Percentiles rank a stretch among this genome's conserved stretches.
Conservation (phyloP, 1,139 yeast species). For the Taphrina populina region DNA sequence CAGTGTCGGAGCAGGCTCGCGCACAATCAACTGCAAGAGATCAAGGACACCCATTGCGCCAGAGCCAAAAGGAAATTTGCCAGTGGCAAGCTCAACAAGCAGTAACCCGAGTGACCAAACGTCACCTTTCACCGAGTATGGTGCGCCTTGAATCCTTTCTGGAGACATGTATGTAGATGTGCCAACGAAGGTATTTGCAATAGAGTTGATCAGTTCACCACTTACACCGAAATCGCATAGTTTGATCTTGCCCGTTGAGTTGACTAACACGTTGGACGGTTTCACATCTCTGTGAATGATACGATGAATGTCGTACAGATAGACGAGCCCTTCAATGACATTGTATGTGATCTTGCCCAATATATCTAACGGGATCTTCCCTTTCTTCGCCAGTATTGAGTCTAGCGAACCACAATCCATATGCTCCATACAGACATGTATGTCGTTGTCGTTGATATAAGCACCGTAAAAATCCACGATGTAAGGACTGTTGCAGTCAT, state of each 20-base stretch:
- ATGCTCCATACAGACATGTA: slow-evolving; percentile 95
- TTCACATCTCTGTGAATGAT: slow-evolving; percentile 96
- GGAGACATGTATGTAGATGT: slow-evolving; percentile 99
- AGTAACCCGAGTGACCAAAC: slow-evolving; percentile 95
- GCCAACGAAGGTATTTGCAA: slow-evolving; percentile 94
- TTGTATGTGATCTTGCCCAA: slow-evolving; percentile 73
- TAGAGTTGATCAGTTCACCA: slow-evolving; percentile 90
- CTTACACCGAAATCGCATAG: slow-evolving; percentile 96
- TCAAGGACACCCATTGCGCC: slow-evolving; percentile 86
- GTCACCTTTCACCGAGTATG: slow-evolving; percentile 88
- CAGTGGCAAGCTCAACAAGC: slow-evolving; percentile 83
- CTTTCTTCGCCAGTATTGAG: slow-evolving; percentile 59
- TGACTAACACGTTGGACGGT: slow-evolving; percentile 87
- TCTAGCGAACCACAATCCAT: slow-evolving; percentile 98
- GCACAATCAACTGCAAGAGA: slow-evolving; percentile 83
- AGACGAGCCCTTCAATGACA: slow-evolving; percentile 73
- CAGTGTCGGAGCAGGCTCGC: slow-evolving; percentile 83
- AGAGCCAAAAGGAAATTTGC: slow-evolving; percentile 58
- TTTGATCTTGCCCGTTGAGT: slow-evolving; percentile 78
- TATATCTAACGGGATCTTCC: slow-evolving; percentile 64
- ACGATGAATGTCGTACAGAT: slow-evolving; percentile 78
- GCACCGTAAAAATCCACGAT: slow-evolving; percentile 92
- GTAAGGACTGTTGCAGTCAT: slow-evolving; percentile 76
- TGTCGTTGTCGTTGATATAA: slow-evolving; percentile 66
- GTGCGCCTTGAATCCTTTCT: slow-evolving; percentile 91